Conservation (phyloP, 2,329 filamentous ascomycete genomes). For the Alternaria sp. region DNA sequence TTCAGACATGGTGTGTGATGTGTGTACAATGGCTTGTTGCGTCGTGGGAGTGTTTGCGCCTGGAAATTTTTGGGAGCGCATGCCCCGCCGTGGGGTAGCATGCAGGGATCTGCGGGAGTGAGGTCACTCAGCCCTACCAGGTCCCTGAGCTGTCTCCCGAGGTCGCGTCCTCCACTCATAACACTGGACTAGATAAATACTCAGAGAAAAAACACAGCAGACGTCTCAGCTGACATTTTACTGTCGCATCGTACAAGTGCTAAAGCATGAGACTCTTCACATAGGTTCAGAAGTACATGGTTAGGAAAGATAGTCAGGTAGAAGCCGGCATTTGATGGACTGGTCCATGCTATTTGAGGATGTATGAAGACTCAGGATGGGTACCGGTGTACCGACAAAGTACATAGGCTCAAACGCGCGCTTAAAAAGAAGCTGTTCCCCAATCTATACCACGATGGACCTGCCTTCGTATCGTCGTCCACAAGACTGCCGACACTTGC, state of each 20-base stretch:
- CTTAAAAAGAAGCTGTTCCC: not conserved
- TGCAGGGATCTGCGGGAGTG: conserved; percentile 17
- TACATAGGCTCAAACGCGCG: not conserved
- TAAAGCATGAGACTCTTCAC: not conserved
- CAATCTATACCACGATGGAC: not conserved
- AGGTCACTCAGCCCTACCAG: conserved; percentile 26
- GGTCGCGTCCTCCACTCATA: not conserved
- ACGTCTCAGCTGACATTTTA: not conserved
- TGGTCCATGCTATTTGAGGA: not conserved
- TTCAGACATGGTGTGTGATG: conserved; percentile 28
- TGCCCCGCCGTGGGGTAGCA: conserved; percentile 30
- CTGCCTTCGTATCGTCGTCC: not conserved
- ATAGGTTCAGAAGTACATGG: not conserved
- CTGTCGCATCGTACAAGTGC: not conserved
- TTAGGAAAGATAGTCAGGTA: not conserved
- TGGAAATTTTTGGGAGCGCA: conserved; percentile 24
- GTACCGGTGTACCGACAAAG: conserved; percentile 1
- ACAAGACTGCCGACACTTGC: not conserved
- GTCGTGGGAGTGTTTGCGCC: conserved; percentile 1
- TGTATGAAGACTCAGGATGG: not conserved
- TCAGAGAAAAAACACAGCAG: not conserved
- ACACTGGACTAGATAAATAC: not conserved
- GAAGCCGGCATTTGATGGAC: not conserved
- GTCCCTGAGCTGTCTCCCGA: not conserved
- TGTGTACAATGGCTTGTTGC: not conserved